These are phyloP conservation scores for Coemansia sp. DNA, from an alignment of 192 early-diverging fungal species.

Conservation along the genomic window DNA sequence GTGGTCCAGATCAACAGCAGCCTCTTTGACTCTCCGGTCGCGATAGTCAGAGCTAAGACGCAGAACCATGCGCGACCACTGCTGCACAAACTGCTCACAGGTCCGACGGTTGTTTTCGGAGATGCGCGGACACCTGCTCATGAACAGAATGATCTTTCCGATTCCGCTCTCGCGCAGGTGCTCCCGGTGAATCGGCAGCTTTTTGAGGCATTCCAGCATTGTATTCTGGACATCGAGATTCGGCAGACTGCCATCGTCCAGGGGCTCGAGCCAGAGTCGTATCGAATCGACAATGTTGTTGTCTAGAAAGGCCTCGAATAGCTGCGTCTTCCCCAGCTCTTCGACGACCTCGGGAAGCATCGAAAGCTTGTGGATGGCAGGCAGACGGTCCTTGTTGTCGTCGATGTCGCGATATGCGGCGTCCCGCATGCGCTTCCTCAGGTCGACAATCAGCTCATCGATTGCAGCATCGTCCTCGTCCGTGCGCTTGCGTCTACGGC, in stretches of 20 bases:
- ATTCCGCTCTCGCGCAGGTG: slow-evolving; percentile 81
- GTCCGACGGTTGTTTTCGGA: slow-evolving; percentile 64
- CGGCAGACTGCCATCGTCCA: slow-evolving; percentile 85
- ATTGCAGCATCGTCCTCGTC: slow-evolving; percentile 52
- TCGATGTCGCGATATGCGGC: slow-evolving; percentile 53
- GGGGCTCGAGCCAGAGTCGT: slow-evolving; percentile 86
- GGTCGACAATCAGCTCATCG: slow-evolving; percentile 51
- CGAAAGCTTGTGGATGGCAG: slow-evolving; percentile 53
- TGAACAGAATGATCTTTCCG: slow-evolving; percentile 85
- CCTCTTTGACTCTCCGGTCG: slow-evolving; percentile 48
- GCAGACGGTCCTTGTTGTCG: slow-evolving; percentile 53
- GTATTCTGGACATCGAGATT: slow-evolving; percentile 84
- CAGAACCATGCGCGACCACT: slow-evolving; percentile 85
- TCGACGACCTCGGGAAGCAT: slow-evolving; percentile 52
- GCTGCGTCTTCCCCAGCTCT: slow-evolving; percentile 54
- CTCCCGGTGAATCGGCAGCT: slow-evolving; percentile 70
- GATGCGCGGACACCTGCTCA: slow-evolving; percentile 83
- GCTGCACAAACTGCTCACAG: slow-evolving; percentile 77
- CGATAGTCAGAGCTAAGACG: slow-evolving; percentile 74
- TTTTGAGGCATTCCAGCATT: slow-evolving; percentile 70
- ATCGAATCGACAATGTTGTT: slow-evolving; percentile 83
- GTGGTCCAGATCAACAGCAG: slow-evolving; percentile 15
- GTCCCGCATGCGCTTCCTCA: slow-evolving; percentile 55
- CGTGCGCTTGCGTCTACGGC: slow-evolving; percentile 46
- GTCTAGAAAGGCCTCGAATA: slow-evolving; percentile 76